Conservation (phyloP, 768 basidiomycete species). For the Cystobasidium onofrii region DNA sequence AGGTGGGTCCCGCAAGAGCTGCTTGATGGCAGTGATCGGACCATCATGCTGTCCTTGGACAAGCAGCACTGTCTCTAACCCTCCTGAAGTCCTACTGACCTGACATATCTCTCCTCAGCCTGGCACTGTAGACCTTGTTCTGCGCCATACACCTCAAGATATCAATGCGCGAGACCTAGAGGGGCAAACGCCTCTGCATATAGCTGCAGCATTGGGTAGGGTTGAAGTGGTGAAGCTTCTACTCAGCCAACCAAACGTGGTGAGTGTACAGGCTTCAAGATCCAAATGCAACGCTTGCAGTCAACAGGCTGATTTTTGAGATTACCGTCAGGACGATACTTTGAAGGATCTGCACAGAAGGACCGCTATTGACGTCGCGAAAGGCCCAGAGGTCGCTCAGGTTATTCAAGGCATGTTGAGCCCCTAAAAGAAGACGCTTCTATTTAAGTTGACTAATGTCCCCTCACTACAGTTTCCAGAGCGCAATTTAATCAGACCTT, state of each 20-base stretch:
- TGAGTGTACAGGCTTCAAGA: no score
- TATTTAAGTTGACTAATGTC: background rate
- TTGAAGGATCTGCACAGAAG: slow-evolving; percentile 59
- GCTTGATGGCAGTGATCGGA: background rate
- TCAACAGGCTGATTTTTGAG: background rate
- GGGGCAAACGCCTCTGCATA: slow-evolving; percentile 57
- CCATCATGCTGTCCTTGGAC: background rate
- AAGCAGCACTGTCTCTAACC: background rate
- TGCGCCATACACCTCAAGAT: slow-evolving; percentile 16
- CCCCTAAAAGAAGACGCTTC: slow-evolving; percentile 35
- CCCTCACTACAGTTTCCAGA: slow-evolving; percentile 57
- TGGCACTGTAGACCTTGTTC: slow-evolving; percentile 23
- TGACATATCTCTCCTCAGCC: background rate
- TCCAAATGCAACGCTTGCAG: no score
- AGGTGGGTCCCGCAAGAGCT: slow-evolving; percentile 7
- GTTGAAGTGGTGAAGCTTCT: slow-evolving; percentile 65
- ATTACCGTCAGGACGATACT: slow-evolving; percentile 54
- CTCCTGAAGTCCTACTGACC: background rate
- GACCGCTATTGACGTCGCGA: slow-evolving; percentile 65
- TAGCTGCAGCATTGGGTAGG: slow-evolving; percentile 66
- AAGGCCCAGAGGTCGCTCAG: slow-evolving; percentile 58
- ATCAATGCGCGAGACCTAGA: slow-evolving; percentile 20
- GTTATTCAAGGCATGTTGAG: slow-evolving; percentile 56
- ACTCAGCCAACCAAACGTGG: slow-evolving; percentile 67
- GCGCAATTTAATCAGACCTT: slow-evolving; percentile 45